These are phyloP conservation scores for Thielaviopsis euricoi DNA, from an alignment of 2,329 filamentous ascomycete species.

Conservation along the genomic window DNA sequence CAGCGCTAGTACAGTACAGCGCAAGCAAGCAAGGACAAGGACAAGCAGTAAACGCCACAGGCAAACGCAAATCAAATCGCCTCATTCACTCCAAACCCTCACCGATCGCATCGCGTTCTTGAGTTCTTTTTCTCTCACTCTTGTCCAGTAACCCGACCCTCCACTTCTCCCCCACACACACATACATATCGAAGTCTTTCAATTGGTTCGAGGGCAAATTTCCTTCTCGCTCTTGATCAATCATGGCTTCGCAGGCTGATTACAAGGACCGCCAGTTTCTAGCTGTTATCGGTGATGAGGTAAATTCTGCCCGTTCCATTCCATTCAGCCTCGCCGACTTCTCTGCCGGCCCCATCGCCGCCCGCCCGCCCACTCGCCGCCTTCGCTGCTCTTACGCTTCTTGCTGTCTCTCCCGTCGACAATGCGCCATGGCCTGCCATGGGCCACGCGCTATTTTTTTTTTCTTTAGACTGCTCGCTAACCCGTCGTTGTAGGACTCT, in stretches of 20 bases:
- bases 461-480: neutral
- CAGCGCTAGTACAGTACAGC: neutral
- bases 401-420: neutral
- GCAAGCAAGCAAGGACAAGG: neutral
- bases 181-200: neutral
- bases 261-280: slow-evolving; percentile 86
- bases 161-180: no score
- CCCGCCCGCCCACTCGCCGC: no score
- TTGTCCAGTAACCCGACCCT: no score
- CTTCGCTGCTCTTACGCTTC: neutral
- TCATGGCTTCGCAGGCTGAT: slow-evolving; percentile 36
- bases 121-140: no score
- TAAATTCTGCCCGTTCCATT: slow-evolving; percentile 22
- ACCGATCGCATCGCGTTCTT: neutral
- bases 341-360: no score
- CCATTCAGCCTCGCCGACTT: neutral
- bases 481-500: slow-evolving; percentile 51
- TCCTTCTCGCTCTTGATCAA: slow-evolving; percentile 13
- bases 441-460: neutral
- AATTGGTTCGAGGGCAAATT: neutral
- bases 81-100: neutral
- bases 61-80: neutral
- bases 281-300: slow-evolving; percentile 96
- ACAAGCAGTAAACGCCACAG: no score
- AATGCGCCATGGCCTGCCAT: neutral